These are phyloP conservation scores for Syzygium malaccense DNA, from an alignment of 441 rosid genomes.

Conservation along the genomic window DNA sequence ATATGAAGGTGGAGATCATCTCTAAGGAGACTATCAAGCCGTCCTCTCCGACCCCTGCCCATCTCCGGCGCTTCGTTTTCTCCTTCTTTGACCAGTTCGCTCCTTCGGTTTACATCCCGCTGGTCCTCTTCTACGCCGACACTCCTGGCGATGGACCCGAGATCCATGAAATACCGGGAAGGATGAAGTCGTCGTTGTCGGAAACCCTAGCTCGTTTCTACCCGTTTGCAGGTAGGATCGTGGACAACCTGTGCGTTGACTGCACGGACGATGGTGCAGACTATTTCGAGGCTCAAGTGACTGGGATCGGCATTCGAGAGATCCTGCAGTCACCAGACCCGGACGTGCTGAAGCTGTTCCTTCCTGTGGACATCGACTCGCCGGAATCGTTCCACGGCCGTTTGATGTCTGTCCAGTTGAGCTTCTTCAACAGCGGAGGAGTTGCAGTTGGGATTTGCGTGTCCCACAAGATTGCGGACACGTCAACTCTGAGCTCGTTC, in stretches of 20 bases:
- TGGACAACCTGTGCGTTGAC: neutral
- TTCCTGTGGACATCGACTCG: neutral
- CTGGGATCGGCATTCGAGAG: neutral
- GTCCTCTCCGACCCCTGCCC: conserved; percentile 1
- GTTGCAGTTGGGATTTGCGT: neutral
- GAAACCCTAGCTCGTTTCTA: conserved; percentile 4
- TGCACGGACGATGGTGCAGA: neutral
- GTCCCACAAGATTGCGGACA: neutral
- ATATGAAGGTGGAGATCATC: neutral
- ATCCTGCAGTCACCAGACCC: neutral
- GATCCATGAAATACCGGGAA: neutral
- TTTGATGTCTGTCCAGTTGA: neutral
- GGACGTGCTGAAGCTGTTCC: neutral
- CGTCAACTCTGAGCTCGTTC: neutral
- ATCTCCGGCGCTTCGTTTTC: neutral
- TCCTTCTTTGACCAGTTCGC: conserved; percentile 3
- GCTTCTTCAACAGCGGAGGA: neutral
- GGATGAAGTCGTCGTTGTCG: neutral
- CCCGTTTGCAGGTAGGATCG: conserved; percentile 4
- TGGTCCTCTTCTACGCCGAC: conserved; percentile 1
- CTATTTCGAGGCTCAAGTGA: neutral
- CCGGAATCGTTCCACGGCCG: neutral
- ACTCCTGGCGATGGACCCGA: neutral
- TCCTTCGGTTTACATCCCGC: neutral
- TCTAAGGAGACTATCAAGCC: conserved; percentile 3